phyloP scores from a whole-genome alignment of 208 protist genomes.

The Trypanosoma conorhini region DNA sequence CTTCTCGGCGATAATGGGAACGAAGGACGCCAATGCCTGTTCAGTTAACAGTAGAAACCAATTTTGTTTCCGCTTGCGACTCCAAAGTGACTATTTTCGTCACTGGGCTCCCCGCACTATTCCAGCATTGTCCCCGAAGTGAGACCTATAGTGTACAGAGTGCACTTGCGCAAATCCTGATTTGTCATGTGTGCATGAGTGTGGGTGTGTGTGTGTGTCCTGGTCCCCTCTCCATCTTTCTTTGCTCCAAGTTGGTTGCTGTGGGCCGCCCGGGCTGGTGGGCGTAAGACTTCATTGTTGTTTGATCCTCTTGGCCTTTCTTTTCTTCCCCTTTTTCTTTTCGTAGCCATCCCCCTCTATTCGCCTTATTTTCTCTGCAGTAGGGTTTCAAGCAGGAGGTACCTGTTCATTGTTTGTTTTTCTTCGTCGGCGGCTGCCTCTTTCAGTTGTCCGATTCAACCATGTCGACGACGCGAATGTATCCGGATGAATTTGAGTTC shows the following conservation, averaged over 20 bases:
- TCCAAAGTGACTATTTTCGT: not conserved
- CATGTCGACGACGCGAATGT: slow-evolving; percentile 41
- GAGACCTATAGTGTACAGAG: not conserved
- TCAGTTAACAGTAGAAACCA: not conserved
- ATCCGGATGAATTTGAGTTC: slow-evolving; percentile 76
- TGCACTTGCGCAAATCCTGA: not conserved
- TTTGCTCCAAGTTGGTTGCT: not conserved
- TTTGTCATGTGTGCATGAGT: no score
- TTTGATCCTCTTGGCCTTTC: not conserved
- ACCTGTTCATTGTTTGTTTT: slow-evolving; percentile 8
- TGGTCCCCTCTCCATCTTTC: no score
- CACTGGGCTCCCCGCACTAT: not conserved
- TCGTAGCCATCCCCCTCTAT: not conserved
- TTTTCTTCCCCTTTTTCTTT: no score
- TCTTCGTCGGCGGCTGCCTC: not conserved
- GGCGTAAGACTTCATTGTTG: not conserved
- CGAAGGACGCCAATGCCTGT: not conserved
- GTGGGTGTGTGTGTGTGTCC: no score
- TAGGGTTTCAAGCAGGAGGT: not conserved
- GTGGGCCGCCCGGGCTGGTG: not conserved
- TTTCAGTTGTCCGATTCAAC: slow-evolving; percentile 7
- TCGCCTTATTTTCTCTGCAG: slow-evolving; percentile 10
- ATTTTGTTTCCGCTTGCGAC: not conserved
- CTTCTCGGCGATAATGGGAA: not conserved
- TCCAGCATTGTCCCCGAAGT: not conserved